Evolutionary conservation across 495 filamentous ascomycete genomes (phyloP), one percentile per base, ranked within the genome.

Genomic region (Aspergillus conjunctus): DNA sequence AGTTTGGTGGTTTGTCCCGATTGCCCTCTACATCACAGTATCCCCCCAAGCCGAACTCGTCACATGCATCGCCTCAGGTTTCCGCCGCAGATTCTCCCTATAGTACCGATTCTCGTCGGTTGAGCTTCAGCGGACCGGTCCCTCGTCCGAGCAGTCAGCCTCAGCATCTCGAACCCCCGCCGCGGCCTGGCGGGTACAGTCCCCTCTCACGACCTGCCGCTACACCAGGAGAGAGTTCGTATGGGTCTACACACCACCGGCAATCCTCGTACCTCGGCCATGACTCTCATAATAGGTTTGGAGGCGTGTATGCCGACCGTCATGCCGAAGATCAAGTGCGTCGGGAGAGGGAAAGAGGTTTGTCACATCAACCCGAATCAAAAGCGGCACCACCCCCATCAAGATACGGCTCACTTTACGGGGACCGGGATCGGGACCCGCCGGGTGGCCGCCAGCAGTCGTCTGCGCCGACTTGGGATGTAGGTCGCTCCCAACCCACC

Each of bases 101-200:
- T 53, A 48, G 51, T 43, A 66, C 54, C 17, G 76, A 75, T 48
- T 61, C 72, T 11, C 77, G 75, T 55, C 75, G 75, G 7, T 65
- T 71, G 64, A 80, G 77, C 55, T 68, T 78, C 34, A 76, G 67
- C 56, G 75, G 73, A 32, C 68, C 74, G 3, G 76, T 74, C 31
- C 68, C 76, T 30, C 72, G 77, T 21, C 73, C 77, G 10, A 80
- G 61, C 44, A 80, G 77, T 46, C 77, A 80, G 41, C 76, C 77
- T 14, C 76, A 74, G 15, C 75, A 79, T 39, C 67, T 73, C 14
- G 77, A 80, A 18, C 49, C 68, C 17, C 54, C 71, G 0, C 53
- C 70, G 30, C 74, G 75, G 1, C 59, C 71, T 3, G 61, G 74
- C 0, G 72, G 70, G 1, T 79, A 78, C 54, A 78, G 76, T 41